Percentiles rank a stretch among this genome's conserved stretches.
Conservation (phyloP, 2,329 filamentous ascomycete genomes). For the Ascochyta fabae region DNA sequence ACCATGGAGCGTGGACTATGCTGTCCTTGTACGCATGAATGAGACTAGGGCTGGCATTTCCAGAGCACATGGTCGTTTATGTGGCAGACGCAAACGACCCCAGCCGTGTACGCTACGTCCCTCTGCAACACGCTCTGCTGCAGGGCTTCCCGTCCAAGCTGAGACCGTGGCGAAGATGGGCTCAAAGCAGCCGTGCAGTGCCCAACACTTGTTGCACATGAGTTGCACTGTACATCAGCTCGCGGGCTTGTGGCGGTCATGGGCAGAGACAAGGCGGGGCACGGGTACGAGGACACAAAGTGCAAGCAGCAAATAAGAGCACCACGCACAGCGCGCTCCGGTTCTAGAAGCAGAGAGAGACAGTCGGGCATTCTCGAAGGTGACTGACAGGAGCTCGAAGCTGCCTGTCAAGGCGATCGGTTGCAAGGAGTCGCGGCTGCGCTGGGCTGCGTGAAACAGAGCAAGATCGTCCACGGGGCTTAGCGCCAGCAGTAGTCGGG, state of each 20-base stretch:
- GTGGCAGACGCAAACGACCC: background rate
- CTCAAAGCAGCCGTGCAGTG: slow-evolving; percentile 10
- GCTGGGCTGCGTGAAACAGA: slow-evolving; percentile 36
- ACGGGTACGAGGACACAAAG: slow-evolving; percentile 6
- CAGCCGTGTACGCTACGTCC: background rate
- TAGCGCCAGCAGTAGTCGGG: slow-evolving; percentile 9
- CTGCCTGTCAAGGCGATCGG: slow-evolving; percentile 18
- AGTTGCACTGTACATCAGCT: background rate
- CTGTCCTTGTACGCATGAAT: background rate
- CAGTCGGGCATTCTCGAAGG: slow-evolving; percentile 16
- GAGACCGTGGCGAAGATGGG: background rate
- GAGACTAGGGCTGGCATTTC: background rate
- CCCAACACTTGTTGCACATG: slow-evolving; percentile 14
- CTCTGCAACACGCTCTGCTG: background rate
- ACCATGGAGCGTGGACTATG: background rate
- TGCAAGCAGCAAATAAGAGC: slow-evolving; percentile 1
- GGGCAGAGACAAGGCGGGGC: slow-evolving; percentile 31
- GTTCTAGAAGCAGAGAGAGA: background rate
- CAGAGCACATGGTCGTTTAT: background rate
- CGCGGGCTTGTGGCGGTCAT: slow-evolving; percentile 10
- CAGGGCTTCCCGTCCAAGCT: background rate
- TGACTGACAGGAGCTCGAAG: slow-evolving; percentile 15
- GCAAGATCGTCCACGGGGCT: slow-evolving; percentile 26
- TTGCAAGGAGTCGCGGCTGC: slow-evolving; percentile 22
- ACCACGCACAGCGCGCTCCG: background rate